These are phyloP conservation scores for Medicago lupulina DNA, from an alignment of 306 rosid species.

Conservation along the genomic window DNA sequence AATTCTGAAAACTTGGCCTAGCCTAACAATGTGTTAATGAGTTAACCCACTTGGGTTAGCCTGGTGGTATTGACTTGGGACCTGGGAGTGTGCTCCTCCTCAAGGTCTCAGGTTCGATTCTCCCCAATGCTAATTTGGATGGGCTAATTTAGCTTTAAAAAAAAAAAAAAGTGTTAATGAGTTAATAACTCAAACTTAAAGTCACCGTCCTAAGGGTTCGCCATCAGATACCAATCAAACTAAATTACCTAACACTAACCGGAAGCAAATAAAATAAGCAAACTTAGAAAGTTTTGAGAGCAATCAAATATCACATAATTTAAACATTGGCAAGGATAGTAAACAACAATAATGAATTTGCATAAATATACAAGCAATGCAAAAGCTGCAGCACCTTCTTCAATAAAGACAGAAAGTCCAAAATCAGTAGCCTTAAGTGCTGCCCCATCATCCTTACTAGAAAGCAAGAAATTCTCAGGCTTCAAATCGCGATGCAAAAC, in stretches of 20 bases:
- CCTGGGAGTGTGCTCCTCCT: too few species aligned
- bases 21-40: neutral
- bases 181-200: constrained; percentile 3
- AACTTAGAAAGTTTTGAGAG: neutral
- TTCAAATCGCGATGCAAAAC: constrained; percentile 91
- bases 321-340: neutral
- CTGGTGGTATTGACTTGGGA: too few species aligned
- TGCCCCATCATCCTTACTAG: constrained; percentile 66
- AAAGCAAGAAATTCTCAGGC: constrained; percentile 92
- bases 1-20: neutral
- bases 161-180: neutral
- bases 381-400: constrained; percentile 62
- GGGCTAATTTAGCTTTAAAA: too few species aligned
- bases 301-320: constrained; percentile 8
- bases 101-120: too few species aligned
- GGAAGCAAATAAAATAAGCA: neutral
- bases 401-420: constrained; percentile 90
- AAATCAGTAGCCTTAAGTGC: constrained; percentile 91
- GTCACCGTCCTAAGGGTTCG: neutral
- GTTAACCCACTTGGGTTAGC: too few species aligned
- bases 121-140: too few species aligned
- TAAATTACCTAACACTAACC: neutral
- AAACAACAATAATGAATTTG: constrained; percentile 9
- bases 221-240: neutral
- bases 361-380: constrained; percentile 15